phyloP scores from a whole-genome alignment of 805 yeast genomes.

The Scheffersomyces stipitis region DNA sequence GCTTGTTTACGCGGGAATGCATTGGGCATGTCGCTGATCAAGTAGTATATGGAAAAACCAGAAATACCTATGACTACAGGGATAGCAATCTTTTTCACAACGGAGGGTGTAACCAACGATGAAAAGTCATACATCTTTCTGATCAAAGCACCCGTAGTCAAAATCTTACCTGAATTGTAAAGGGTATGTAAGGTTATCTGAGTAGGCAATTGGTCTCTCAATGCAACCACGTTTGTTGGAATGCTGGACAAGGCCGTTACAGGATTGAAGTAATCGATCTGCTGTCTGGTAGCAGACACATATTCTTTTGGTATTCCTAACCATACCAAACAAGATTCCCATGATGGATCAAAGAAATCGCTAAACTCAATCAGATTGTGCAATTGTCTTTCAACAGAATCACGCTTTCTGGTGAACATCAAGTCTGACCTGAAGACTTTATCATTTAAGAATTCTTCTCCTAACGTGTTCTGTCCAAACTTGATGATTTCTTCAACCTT shows the following conservation, averaged over 20 bases:
- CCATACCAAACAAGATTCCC: slow-evolving; percentile 56
- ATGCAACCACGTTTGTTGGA: slow-evolving; percentile 28
- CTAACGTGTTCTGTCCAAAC: slow-evolving; percentile 64
- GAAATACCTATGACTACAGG: slow-evolving; percentile 55
- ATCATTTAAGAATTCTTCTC: slow-evolving; percentile 58
- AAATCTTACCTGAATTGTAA: slow-evolving; percentile 38
- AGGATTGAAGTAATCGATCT: slow-evolving; percentile 35
- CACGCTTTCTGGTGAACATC: slow-evolving; percentile 80
- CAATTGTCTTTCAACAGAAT: slow-evolving; percentile 57
- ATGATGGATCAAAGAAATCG: slow-evolving; percentile 81
- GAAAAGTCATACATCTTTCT: slow-evolving; percentile 36
- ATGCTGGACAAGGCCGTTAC: slow-evolving; percentile 26
- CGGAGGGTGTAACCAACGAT: slow-evolving; percentile 35
- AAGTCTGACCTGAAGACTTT: slow-evolving; percentile 66
- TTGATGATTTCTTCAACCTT: slow-evolving; percentile 63
- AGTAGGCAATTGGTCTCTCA: slow-evolving; percentile 32
- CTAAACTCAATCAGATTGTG: slow-evolving; percentile 57
- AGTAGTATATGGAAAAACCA: slow-evolving; percentile 56
- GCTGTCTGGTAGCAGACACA: slow-evolving; percentile 25
- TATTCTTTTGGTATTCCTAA: slow-evolving; percentile 37
- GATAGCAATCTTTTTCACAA: slow-evolving; percentile 46
- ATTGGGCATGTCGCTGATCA: slow-evolving; percentile 79
- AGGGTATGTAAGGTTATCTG: slow-evolving; percentile 42
- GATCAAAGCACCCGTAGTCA: slow-evolving; percentile 43
- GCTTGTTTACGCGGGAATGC: slow-evolving; percentile 87